Evolutionary conservation across 2,329 filamentous ascomycete species (phyloP).

Genomic region (Tolypocladium amazonense): DNA sequence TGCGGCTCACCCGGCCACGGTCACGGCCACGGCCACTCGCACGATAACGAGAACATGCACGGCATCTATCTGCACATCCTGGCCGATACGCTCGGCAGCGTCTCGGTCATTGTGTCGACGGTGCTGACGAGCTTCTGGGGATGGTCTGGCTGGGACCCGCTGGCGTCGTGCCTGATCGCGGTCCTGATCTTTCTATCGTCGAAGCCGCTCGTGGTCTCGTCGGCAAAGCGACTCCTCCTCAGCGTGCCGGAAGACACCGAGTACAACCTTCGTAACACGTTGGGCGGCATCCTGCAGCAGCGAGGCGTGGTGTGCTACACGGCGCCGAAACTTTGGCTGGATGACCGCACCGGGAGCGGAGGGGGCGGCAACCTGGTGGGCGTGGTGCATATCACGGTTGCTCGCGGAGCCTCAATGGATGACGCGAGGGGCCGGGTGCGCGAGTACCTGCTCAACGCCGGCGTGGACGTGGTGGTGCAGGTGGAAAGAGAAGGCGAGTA

Average conservation of each 20-base stretch:
- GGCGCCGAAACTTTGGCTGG: conserved; percentile 86
- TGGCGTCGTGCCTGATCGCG: conserved; percentile 90
- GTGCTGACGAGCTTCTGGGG: conserved; percentile 76
- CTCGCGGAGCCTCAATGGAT: conserved; percentile 61
- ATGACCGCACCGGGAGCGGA: conserved; percentile 47
- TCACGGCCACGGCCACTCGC: conserved; percentile 40
- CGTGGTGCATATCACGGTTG: conserved; percentile 76
- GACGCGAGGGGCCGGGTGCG: conserved; percentile 73
- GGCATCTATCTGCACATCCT: conserved; percentile 94
- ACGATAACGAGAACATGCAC: conserved; percentile 94
- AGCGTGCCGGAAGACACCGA: conserved; percentile 78
- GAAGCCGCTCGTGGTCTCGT: conserved; percentile 75
- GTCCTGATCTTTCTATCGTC: conserved; percentile 89
- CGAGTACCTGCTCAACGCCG: conserved; percentile 57
- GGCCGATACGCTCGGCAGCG: conserved; percentile 87
- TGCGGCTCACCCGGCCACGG: conserved; percentile 40
- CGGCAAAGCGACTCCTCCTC: conserved; percentile 72
- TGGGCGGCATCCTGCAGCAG: conserved; percentile 73
- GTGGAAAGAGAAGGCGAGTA: conserved; percentile 74
- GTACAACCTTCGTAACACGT: conserved; percentile 75
- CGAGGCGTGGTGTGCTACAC: conserved; percentile 78
- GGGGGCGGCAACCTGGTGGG: conserved; percentile 54
- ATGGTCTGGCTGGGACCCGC: conserved; percentile 89
- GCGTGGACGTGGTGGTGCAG: conserved; percentile 77
- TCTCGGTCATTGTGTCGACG: conserved; percentile 89